Percentiles rank a stretch among this genome's conserved stretches.
These are phyloP conservation scores for Diutina rugosa DNA, from an alignment of 1,139 yeast genomes.

Conservation along the genomic window DNA sequence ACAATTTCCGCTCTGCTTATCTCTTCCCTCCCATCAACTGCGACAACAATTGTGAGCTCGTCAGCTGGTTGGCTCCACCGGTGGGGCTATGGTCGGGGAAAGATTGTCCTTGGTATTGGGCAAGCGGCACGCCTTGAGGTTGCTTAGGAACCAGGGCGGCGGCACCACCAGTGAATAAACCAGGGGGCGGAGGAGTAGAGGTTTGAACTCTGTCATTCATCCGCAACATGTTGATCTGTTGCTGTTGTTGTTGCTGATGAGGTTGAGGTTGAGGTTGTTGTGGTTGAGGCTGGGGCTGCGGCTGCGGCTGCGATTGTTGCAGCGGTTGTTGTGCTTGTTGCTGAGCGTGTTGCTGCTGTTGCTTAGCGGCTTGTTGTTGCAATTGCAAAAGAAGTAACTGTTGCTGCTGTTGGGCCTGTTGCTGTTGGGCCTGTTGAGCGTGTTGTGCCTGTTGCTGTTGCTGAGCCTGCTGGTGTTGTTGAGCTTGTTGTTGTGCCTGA, in stretches of 20 bases:
- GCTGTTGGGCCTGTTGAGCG: slow-evolving; percentile 1
- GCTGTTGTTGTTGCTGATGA: slow-evolving; percentile 7
- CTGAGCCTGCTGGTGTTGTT: slow-evolving; percentile 9
- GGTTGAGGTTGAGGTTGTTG: slow-evolving; percentile 5
- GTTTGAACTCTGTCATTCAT: slow-evolving; percentile 21
- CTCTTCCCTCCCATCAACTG: slow-evolving; percentile 63
- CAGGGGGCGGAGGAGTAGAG: slow-evolving; percentile 34
- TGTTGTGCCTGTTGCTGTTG: slow-evolving; percentile 9
- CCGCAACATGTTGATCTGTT: slow-evolving; percentile 17
- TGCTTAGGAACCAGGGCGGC: slow-evolving; percentile 5
- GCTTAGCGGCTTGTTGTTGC: slow-evolving; percentile 6
- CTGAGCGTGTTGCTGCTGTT: slow-evolving; percentile 11
- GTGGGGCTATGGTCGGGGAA: slow-evolving; percentile 10
- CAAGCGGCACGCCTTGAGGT: slow-evolving; percentile 5
- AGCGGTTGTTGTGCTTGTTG: slow-evolving; percentile 4
- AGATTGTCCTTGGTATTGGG: slow-evolving; percentile 5
- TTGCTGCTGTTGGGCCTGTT: not conserved
- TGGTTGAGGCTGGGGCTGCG: slow-evolving; percentile 1
- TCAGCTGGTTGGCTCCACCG: slow-evolving; percentile 14
- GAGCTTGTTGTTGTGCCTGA: slow-evolving; percentile 11
- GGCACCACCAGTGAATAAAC: slow-evolving; percentile 16
- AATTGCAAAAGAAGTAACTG: slow-evolving; percentile 2
- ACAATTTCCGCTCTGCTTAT: slow-evolving; percentile 7
- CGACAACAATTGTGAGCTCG: slow-evolving; percentile 54
- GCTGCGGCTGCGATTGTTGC: slow-evolving; percentile 3